Evolutionary conservation across 345 rosid genomes (phyloP), one percentile per base, ranked within the genome.

Genomic region (Syzygium jambos): DNA sequence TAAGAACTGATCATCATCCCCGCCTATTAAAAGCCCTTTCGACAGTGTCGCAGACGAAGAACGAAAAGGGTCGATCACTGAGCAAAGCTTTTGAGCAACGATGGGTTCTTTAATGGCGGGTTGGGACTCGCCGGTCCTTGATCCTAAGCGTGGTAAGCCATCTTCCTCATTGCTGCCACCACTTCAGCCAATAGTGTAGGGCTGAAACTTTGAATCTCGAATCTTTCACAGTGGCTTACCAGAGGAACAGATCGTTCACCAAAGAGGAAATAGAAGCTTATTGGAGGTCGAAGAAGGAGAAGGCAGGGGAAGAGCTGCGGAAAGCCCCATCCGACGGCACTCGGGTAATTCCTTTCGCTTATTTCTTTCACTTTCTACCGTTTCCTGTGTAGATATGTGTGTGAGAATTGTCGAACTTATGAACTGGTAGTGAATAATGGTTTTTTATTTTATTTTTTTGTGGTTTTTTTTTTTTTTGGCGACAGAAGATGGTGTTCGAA

Each of bases 31-130:
- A 46, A 23, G 38, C 78, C 41, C n/a, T 21, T 34, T 86, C 52
- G 78, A 29, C 46, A 38, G 43, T 34, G n/a, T 52, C 54, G 57
- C 56, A n/a, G 52, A 52, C 51, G 7, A 59, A 11, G n/a, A 22
- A 38, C 52, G 22, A 17, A 51, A 0, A 3, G 34, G 55, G 41
- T 5, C 7, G 52, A 84, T 3, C 30, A 22, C 61, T 68, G 41
- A 41, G 73, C 3, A 53, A 12, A 14, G 30, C 13, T 41, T 2
- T n/a, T 51, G 61, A 30, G 43, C 56, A 1, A 3, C 49, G 78
- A 97, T 98, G 99, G 99, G 99, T 68, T 98, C 99, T 91, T 89
- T 98, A 91, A 92, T 98, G 99, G 90, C 96, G 61, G 99, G 99
- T 85, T 98, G 99, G 99, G 97, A 93, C 88, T 98, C 98, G 15